Base-by-base conservation (phyloP, 2,329 filamentous ascomycete genomes). In the Hysterium pulicare region DNA sequence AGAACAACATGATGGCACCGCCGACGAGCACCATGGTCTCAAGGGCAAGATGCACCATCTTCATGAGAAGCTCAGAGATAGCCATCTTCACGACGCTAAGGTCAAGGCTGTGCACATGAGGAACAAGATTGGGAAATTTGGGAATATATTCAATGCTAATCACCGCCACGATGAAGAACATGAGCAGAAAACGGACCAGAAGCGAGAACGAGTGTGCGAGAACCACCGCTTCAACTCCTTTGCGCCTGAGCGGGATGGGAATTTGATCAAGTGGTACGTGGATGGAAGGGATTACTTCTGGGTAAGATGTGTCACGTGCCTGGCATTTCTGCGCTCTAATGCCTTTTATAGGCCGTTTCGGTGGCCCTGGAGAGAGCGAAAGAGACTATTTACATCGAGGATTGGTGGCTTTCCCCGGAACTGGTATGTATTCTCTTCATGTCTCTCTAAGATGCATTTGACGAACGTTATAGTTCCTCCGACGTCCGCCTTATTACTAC, bases 331-430 rank as follows among this genome's bases (percentile, higher is more conserved):
- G 62, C 16, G n/a, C 41, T 37, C 40, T 41, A 20, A 46, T 32
- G 2, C 3, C 5, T 15, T 36, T n/a, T 4, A 4, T 38, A 60
- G 57, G 85, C 93, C 15, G 90, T 98, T 9, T 94, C 90, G 0
- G 82, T 84, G 24, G 91, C 90, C 0, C 75, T 97, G n/a, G 90
- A 97, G 50, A 77, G 83, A 46, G 93, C 93, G 28, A 86, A 86
- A 59, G 91, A 97, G 69, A 85, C 86, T 34, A 96, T 98, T 55
- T 98, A 97, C 67, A 94, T 98, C 52, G 86, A 78, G 46, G 93
- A 97, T 61, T 98, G 91, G 93, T 97, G 93, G 93, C 73, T 97
- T 11, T 94, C 87, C 3, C 93, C 88, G 0, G 87, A 93, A 67
- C 70, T 93, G 22, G 57, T 60, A 45, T 34, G 54, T 36, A n/a